Base-by-base conservation (phyloP, 2,329 filamentous ascomycete genomes). In the Colletotrichum simmondsii region DNA sequence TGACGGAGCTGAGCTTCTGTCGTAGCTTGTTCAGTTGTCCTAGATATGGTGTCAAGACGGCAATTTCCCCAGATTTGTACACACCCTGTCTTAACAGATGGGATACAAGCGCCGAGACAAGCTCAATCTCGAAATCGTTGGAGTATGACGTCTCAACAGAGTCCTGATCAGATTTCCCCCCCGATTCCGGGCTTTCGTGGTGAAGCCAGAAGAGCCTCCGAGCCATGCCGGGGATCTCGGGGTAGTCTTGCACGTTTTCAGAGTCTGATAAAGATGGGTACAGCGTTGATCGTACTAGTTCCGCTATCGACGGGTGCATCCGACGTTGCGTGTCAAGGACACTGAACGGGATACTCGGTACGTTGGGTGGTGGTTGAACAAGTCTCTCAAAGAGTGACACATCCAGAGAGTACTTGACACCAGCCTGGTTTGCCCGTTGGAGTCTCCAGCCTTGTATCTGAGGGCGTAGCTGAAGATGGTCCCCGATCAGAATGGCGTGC, bases 1-100 rank as follows among this genome's bases (percentile, higher is more conserved):
- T 92, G 4, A 85, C 82, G 2, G 72, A 78, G 1, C 80, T 77
- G 77, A 92, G 80, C 2, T 77, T 79, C 2, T 77, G 76, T 2
- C 87, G 86, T 1, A 93, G 82, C 61, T 86, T 85, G 5, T 87
- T 83, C 2, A 90, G 79, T 73, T 93, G 91, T 0, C 89, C 90
- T 0, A 86, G 79, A 71, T 93, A 93, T 0, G 91, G 91, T 0
- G 93, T 95, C 6, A 95, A 78, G 0, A 96, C 89, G 0, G 92
- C 92, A 71, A 95, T 93, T 2, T 95, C 91, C 0, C 84, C 84
- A 0, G 82, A 80, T 0, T 78, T 79, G 77, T 95, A 94, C 0
- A 76, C 77, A 0, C 92, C 92, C 77, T 95, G 93, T 0, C 87
- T 85, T 5, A 92, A 83, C 0, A 95, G 80, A 77, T 95, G 92